Evolutionary conservation across 441 rosid genomes (phyloP).

Genomic region (Metrosideros polymorpha): DNA sequence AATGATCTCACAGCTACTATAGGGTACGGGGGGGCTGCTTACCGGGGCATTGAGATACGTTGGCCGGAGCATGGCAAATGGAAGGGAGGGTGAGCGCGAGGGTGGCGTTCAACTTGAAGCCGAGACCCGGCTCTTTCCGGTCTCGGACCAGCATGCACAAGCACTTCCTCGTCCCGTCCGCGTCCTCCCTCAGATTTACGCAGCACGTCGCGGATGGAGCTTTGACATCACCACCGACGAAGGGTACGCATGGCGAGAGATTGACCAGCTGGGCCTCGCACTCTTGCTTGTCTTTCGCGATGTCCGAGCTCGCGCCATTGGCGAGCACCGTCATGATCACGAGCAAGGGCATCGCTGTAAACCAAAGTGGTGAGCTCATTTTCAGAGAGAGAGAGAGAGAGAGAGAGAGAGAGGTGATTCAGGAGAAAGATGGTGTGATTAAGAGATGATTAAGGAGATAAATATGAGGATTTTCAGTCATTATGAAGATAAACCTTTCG

Average conservation of each 20-base stretch:
- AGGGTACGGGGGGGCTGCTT: neutral
- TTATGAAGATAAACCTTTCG: neutral
- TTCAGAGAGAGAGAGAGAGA: neutral
- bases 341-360: neutral
- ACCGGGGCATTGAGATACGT: slow-evolving; percentile 5
- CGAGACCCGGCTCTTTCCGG: slow-evolving; percentile 25
- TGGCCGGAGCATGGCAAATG: slow-evolving; percentile 21
- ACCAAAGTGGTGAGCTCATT: neutral
- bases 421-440: neutral
- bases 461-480: neutral
- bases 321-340: neutral
- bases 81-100: slow-evolving; percentile 33
- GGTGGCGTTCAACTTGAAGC: slow-evolving; percentile 33
- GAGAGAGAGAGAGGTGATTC: neutral
- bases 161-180: slow-evolving; percentile 19
- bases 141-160: slow-evolving; percentile 28
- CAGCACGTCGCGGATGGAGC: neutral
- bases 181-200: neutral
- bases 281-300: neutral
- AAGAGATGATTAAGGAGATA: neutral
- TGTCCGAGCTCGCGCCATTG: neutral
- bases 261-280: neutral
- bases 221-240: neutral
- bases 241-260: neutral
- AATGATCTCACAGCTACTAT: too few species aligned